Percentiles rank a stretch among this genome's conserved stretches.
Conservation (phyloP, 495 filamentous ascomycete species). For the Xylaria palmicola region DNA sequence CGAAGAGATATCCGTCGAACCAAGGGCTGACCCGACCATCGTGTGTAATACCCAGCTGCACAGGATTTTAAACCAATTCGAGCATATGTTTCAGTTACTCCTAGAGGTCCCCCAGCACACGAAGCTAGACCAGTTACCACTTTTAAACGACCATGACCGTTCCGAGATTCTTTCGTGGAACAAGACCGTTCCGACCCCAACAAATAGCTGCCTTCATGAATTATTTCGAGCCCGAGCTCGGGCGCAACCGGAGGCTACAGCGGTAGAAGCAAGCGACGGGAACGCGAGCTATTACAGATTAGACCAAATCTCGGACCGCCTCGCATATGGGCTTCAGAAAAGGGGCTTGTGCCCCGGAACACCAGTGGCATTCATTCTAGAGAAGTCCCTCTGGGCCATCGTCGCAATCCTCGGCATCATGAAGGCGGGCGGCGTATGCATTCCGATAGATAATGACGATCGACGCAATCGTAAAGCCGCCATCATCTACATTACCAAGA, state of each 20-base stretch:
- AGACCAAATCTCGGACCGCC: slow-evolving; percentile 42
- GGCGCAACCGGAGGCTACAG: slow-evolving; percentile 7
- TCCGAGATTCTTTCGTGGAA: slow-evolving; percentile 48
- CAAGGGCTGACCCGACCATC: neutral
- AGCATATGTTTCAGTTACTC: slow-evolving; percentile 2
- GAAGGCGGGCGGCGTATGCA: slow-evolving; percentile 46
- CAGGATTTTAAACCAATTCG: slow-evolving; percentile 6
- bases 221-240: neutral
- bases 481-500: slow-evolving; percentile 23
- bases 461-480: slow-evolving; percentile 47
- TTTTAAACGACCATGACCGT: slow-evolving; percentile 38
- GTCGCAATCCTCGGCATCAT: slow-evolving; percentile 48
- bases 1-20: neutral
- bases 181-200: slow-evolving; percentile 28
- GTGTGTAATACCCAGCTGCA: neutral
- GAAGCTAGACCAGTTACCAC: slow-evolving; percentile 38
- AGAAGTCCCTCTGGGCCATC: slow-evolving; percentile 48
- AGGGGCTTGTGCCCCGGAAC: slow-evolving; percentile 29
- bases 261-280: slow-evolving; percentile 47
- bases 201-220: slow-evolving; percentile 26
- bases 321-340: slow-evolving; percentile 35
- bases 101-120: neutral
- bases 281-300: slow-evolving; percentile 51
- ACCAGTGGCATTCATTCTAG: slow-evolving; percentile 46
- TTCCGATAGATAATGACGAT: slow-evolving; percentile 58